A percentile compares a stretch with the other conserved stretches of the same genome.
Conservation (phyloP, 2,329 filamentous ascomycete species). For the Aschersonia sp. region DNA sequence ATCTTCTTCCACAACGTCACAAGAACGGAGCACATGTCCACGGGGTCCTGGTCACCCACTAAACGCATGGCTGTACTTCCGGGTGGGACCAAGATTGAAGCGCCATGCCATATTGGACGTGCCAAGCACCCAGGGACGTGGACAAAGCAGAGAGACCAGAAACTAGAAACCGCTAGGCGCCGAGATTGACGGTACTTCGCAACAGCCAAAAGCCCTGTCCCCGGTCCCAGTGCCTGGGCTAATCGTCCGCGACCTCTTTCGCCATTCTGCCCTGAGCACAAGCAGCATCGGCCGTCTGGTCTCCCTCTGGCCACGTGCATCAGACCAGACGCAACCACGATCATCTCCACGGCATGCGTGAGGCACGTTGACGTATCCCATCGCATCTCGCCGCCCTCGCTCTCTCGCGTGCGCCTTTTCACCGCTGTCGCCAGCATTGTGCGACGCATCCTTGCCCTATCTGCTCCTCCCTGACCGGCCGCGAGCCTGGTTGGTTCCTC, state of each 20-base stretch:
- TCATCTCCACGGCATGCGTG: neutral
- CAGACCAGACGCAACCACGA: neutral
- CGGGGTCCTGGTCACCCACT: no score
- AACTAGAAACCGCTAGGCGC: constrained; percentile 13
- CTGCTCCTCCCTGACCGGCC: neutral
- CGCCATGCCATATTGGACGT: no score
- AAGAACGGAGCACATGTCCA: no score
- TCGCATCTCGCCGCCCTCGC: neutral
- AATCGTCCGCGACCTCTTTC: no score
- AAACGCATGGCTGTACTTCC: no score
- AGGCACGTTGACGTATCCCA: neutral
- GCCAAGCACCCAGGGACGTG: no score
- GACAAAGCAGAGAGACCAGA: no score
- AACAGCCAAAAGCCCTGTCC: no score
- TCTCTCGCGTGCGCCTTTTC: neutral
- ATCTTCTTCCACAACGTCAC: no score
- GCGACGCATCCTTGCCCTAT: neutral
- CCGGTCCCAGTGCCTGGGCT: neutral
- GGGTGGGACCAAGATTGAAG: no score
- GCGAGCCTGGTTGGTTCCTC: neutral
- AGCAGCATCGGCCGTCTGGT: neutral
- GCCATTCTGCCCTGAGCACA: neutral
- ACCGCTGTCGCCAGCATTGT: neutral
- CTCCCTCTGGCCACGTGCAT: neutral
- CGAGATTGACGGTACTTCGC: no score